phyloP scores from a whole-genome alignment of 2,329 filamentous ascomycete species.

The Coniochaeta hoffmannii region DNA sequence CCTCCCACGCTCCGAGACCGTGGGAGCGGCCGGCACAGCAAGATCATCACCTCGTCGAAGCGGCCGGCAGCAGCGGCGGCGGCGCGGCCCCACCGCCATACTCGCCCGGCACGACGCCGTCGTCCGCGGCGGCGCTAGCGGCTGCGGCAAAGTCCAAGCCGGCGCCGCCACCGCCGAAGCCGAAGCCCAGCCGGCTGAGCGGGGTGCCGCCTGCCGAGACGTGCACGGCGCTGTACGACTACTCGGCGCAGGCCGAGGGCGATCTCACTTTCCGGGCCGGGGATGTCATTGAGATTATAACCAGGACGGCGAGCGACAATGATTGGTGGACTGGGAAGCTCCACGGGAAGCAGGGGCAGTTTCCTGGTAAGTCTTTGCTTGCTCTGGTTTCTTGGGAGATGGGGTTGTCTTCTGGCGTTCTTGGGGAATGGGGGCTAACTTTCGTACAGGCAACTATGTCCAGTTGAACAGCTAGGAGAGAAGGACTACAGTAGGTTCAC shows the following conservation, averaged over 20 bases:
- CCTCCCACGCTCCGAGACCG: not conserved
- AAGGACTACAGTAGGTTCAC: not conserved
- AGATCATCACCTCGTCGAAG: slow-evolving; percentile 27
- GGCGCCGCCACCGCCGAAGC: slow-evolving; percentile 11
- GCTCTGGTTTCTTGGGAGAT: not conserved
- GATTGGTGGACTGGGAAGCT: slow-evolving; percentile 94
- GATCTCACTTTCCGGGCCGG: slow-evolving; percentile 86
- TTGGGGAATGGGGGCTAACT: not conserved
- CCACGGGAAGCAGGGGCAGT: slow-evolving; percentile 77
- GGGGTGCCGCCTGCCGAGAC: slow-evolving; percentile 62
- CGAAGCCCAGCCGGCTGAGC: slow-evolving; percentile 71
- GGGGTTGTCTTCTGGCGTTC: not conserved
- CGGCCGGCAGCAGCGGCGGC: slow-evolving; percentile 31
- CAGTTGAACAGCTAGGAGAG: slow-evolving; percentile 25
- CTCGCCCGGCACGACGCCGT: slow-evolving; percentile 33
- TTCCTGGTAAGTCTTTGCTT: slow-evolving; percentile 66
- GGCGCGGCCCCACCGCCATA: slow-evolving; percentile 67
- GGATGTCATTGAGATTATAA: slow-evolving; percentile 83
- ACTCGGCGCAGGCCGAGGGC: slow-evolving; percentile 88
- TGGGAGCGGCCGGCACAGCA: slow-evolving; percentile 6
- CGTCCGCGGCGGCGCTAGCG: slow-evolving; percentile 24
- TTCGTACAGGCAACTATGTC: slow-evolving; percentile 35
- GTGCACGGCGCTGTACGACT: slow-evolving; percentile 90
- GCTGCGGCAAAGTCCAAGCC: slow-evolving; percentile 58
- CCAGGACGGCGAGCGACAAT: slow-evolving; percentile 80